Evolutionary conservation across 768 basidiomycete genomes (phyloP), one percentile per base, ranked within the genome.

Genomic region (Saitozyma sp.): DNA sequence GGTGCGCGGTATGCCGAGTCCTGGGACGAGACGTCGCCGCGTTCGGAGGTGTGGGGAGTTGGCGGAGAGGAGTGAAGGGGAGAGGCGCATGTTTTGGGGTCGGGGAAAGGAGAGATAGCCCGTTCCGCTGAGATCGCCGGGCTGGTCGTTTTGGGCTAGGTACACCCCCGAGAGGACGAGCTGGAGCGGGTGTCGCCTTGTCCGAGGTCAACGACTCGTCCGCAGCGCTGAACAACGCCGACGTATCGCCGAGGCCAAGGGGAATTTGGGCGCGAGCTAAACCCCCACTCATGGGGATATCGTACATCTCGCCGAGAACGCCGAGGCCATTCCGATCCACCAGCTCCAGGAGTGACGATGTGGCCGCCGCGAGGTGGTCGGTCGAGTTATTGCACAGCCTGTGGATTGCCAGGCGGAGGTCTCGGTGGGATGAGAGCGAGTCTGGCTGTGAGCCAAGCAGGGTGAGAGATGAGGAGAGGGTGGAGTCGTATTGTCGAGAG

Each of bases 301-400:
- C 71, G 59, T 77, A 77, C 75, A 77, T 77, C 46, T 73, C 70
- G 0, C 66, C 66, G 10, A 75, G 53, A 0, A 69, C 66, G 3
- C 49, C 64, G 29, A 77, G 62, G 46, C 75, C 73, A 5, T 38
- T 52, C n/a, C 55, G 51, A 53, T 72, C 71, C 8, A 67, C 64
- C 29, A 75, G 48, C 8, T 52, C 48, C 6, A 68, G 58, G 3
- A 77, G 53, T 2, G 60, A 51, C 8, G 68, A 70, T 1, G 69
- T 71, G 4, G 75, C 69, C 3, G 67, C 49, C 2, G 67, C 71
- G 11, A 77, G 58, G 17, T 68, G 63, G 50, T 73, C 73, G 0
- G 70, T 69, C 62, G 73, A 67, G 19, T 65, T 57, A 9, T 50
- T 59, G 9, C 66, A 64, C 2, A 71, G 20, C 0, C 62, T 63